Evolutionary conservation across 768 basidiomycete genomes (phyloP).

Genomic region (Tulasnella sp.): DNA sequence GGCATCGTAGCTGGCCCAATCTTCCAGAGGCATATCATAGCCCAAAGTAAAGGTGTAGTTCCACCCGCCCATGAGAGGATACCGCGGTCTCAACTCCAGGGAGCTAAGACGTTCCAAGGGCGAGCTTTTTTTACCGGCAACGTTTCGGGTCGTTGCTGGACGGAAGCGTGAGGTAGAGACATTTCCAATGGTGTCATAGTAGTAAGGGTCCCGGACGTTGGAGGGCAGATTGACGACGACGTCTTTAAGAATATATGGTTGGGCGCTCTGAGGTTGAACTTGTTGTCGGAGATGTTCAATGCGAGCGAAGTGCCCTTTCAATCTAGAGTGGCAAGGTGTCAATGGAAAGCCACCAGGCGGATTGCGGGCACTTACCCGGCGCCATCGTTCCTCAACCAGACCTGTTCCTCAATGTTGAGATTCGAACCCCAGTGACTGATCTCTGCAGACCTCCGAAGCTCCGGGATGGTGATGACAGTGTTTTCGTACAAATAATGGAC

Average conservation of each 20-base stretch:
- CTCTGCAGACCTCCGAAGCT: slow-evolving; percentile 69
- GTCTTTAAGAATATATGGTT: slow-evolving; percentile 62
- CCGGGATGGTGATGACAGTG: slow-evolving; percentile 68
- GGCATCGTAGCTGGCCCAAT: slow-evolving; percentile 59
- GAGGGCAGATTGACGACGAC: slow-evolving; percentile 76
- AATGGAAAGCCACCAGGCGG: neutral
- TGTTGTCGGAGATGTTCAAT: slow-evolving; percentile 69
- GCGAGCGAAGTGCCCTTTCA: slow-evolving; percentile 95
- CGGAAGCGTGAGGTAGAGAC: slow-evolving; percentile 90
- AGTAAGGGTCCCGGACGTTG: slow-evolving; percentile 75
- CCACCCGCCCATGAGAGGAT: slow-evolving; percentile 94
- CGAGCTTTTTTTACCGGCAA: slow-evolving; percentile 12
- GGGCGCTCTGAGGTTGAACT: slow-evolving; percentile 52
- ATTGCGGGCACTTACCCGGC: slow-evolving; percentile 59
- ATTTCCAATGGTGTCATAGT: slow-evolving; percentile 88
- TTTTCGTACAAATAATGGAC: slow-evolving; percentile 80
- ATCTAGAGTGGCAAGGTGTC: slow-evolving; percentile 37
- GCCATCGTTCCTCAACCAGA: slow-evolving; percentile 80
- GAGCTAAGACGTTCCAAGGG: slow-evolving; percentile 39
- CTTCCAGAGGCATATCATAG: slow-evolving; percentile 80
- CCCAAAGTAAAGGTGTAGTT: slow-evolving; percentile 93
- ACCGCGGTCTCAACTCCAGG: slow-evolving; percentile 80
- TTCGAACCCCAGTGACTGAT: slow-evolving; percentile 97
- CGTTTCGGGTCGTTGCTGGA: slow-evolving; percentile 46
- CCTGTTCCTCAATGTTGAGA: slow-evolving; percentile 84